phyloP scores from a whole-genome alignment of 805 yeast species.

The Saccharomyces kudriavzevii region DNA sequence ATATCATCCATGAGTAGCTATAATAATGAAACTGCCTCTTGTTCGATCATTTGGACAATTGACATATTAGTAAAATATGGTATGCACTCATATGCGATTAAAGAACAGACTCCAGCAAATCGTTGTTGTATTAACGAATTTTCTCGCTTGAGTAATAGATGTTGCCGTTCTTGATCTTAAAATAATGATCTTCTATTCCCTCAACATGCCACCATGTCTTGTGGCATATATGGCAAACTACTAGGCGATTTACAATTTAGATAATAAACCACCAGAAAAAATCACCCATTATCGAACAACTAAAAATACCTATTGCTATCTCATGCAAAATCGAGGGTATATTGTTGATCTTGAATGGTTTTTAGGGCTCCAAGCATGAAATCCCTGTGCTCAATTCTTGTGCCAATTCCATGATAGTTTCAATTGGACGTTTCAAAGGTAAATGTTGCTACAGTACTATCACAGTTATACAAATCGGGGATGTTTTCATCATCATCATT shows the following conservation, averaged over 20 bases:
- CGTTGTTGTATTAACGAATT: too few species aligned
- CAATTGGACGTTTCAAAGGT: not conserved
- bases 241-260: not conserved
- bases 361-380: not conserved
- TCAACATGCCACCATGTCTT: too few species aligned
- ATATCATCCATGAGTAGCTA: not conserved
- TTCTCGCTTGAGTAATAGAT: not conserved
- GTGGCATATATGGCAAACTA: too few species aligned
- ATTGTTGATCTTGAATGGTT: not conserved
- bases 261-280: too few species aligned
- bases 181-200: too few species aligned
- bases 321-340: not conserved
- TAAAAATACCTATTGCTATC: too few species aligned
- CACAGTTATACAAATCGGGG: not conserved
- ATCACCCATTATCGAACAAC: too few species aligned
- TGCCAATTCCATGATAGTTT: not conserved
- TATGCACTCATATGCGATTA: not conserved
- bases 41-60: not conserved
- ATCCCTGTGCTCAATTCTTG: not conserved
- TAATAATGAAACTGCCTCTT: too few species aligned
- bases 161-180: not conserved
- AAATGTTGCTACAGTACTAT: not conserved
- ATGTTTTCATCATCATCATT: not conserved
- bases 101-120: not conserved
- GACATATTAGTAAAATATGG: not conserved